Percentiles rank a stretch among this genome's conserved stretches.
Evolutionary conservation across 179 eudicot genomes (phyloP).

Genomic region (Nepenthes alata): DNA sequence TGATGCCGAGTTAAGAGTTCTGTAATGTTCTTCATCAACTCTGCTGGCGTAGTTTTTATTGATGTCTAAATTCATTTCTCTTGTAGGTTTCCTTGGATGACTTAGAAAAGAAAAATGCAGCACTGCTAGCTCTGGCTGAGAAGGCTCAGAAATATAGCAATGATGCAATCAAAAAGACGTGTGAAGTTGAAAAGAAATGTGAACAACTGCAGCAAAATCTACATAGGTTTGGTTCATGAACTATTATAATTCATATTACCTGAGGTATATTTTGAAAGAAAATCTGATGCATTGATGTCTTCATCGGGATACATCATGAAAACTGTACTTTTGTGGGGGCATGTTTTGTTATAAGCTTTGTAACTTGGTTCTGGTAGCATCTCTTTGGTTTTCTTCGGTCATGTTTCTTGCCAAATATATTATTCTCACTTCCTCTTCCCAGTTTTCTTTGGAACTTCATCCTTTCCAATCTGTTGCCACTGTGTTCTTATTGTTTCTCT

Average conservation of each 20-base stretch:
- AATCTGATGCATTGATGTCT: background rate
- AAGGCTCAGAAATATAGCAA: slow-evolving; percentile 47
- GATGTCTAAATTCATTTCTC: slow-evolving; percentile 4
- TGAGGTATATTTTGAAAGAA: background rate
- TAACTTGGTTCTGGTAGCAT: background rate
- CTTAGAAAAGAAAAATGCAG: slow-evolving; percentile 55
- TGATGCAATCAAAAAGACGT: slow-evolving; percentile 41
- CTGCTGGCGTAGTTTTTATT: background rate
- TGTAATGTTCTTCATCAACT: too few species aligned
- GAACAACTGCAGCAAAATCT: slow-evolving; percentile 58
- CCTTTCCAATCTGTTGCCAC: background rate
- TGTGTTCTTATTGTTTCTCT: background rate
- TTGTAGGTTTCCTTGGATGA: slow-evolving; percentile 55
- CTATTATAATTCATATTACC: background rate
- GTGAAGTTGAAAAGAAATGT: slow-evolving; percentile 62
- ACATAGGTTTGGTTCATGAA: slow-evolving; percentile 39
- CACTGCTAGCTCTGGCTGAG: slow-evolving; percentile 53
- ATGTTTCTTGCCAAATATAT: background rate
- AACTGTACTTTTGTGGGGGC: too few species aligned
- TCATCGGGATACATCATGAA: background rate
- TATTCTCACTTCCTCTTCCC: background rate
- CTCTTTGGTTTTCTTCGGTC: background rate
- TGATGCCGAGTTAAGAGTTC: too few species aligned
- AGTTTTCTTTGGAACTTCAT: too few species aligned
- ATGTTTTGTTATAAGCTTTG: too few species aligned